These are phyloP conservation scores for Skeletonema potamos DNA, from an alignment of 108 stramenopile species.

Conservation along the genomic window DNA sequence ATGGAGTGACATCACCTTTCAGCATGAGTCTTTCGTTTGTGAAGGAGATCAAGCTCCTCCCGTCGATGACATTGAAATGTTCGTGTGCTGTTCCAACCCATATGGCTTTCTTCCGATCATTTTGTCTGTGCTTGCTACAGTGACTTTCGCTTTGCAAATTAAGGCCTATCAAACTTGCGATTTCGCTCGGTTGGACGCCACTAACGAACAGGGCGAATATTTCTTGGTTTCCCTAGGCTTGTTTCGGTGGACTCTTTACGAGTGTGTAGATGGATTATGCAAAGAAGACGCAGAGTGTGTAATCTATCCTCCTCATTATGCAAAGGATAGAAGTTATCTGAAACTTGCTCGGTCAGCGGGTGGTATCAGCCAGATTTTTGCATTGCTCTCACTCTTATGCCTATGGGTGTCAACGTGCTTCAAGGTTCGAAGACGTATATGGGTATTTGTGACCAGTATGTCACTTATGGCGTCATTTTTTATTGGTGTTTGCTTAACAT, in stretches of 20 bases:
- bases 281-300: no score
- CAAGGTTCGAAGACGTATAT: conserved; percentile 21
- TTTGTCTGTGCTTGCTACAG: neutral
- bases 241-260: no score
- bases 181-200: neutral
- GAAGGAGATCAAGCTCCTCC: conserved; percentile 20
- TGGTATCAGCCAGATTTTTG: neutral
- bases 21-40: conserved; percentile 2
- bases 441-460: conserved; percentile 1
- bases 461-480: conserved; percentile 11
- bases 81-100: neutral
- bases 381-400: conserved; percentile 11
- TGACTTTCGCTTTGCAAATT: neutral
- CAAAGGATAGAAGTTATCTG: neutral
- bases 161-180: neutral
- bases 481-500: no score
- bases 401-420: conserved; percentile 30
- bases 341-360: neutral
- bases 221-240: no score
- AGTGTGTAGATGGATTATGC: no score
- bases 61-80: neutral
- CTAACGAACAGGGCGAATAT: no score
- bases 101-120: neutral
- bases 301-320: neutral
- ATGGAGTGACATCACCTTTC: neutral